These are phyloP conservation scores for Fusarium fracticaudum DNA, from an alignment of 2,329 filamentous ascomycete genomes.

Conservation along the genomic window DNA sequence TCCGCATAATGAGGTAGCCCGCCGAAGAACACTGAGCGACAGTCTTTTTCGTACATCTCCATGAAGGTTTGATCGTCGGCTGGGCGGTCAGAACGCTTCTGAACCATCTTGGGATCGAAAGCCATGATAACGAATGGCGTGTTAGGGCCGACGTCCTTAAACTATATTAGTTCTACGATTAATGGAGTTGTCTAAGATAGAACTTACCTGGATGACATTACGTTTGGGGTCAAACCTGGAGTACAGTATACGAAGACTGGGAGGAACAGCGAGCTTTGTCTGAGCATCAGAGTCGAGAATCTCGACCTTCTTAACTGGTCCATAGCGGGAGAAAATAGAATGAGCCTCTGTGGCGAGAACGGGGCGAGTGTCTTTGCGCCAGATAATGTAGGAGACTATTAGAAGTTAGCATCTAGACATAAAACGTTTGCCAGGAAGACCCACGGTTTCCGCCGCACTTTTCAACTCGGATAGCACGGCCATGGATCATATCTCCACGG, in stretches of 20 bases:
- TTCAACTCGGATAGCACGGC: slow-evolving; percentile 68
- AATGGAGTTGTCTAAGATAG: background rate
- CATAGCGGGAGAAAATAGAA: slow-evolving; percentile 54
- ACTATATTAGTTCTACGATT: background rate
- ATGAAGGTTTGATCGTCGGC: slow-evolving; percentile 13
- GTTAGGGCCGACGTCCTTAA: background rate
- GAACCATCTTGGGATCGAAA: slow-evolving; percentile 12
- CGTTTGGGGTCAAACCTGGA: slow-evolving; percentile 61
- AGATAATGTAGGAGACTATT: slow-evolving; percentile 61
- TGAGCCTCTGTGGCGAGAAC: slow-evolving; percentile 57
- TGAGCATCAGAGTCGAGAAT: slow-evolving; percentile 48
- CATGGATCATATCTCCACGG: slow-evolving; percentile 60
- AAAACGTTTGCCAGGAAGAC: slow-evolving; percentile 36
- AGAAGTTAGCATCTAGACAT: slow-evolving; percentile 35
- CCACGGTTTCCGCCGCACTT: slow-evolving; percentile 67
- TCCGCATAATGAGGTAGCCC: slow-evolving; percentile 53
- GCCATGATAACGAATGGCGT: slow-evolving; percentile 13
- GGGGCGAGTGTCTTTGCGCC: slow-evolving; percentile 46
- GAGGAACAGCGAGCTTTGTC: slow-evolving; percentile 47
- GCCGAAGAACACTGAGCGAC: slow-evolving; percentile 59
- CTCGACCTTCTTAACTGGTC: slow-evolving; percentile 54
- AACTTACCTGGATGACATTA: slow-evolving; percentile 59
- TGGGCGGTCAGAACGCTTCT: slow-evolving; percentile 7
- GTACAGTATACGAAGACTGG: slow-evolving; percentile 59
- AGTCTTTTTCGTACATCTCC: slow-evolving; percentile 54